Percentiles rank a stretch among this genome's conserved stretches.
phyloP scores from a whole-genome alignment of 495 filamentous ascomycete genomes.

The Xylaria intraflava region DNA sequence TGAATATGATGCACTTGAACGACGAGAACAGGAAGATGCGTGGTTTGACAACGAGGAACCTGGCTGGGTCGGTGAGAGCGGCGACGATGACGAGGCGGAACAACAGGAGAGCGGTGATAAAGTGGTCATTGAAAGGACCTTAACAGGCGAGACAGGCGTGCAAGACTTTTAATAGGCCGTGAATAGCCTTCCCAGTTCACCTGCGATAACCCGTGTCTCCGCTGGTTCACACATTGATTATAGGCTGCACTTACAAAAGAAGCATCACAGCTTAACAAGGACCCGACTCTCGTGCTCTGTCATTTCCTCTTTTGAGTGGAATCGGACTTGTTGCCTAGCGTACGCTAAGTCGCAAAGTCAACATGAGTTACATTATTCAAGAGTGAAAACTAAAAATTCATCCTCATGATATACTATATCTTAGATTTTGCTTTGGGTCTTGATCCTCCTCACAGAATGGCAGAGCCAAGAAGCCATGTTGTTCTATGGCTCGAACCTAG shows the following conservation, averaged over 20 bases:
- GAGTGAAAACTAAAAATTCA: neutral
- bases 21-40: constrained; percentile 52
- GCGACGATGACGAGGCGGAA: constrained; percentile 48
- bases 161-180: constrained; percentile 61
- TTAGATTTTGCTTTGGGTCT: neutral
- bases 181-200: neutral
- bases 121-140: constrained; percentile 22
- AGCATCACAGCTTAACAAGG: neutral
- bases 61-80: constrained; percentile 47
- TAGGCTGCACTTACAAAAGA: neutral
- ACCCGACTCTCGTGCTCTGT: neutral
- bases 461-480: neutral
- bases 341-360: neutral
- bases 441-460: neutral
- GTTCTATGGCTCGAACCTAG: neutral
- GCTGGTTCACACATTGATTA: neutral
- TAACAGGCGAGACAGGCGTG: constrained; percentile 68
- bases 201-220: neutral
- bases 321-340: too few relatives aligned
- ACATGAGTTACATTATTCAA: neutral
- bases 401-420: neutral
- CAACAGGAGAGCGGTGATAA: constrained; percentile 42
- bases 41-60: constrained; percentile 77
- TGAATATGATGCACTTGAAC: constrained; percentile 60
- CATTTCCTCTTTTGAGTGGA: too few relatives aligned